These are phyloP conservation scores for Penicillium mononematosum DNA, from an alignment of 495 filamentous ascomycete species.

Conservation along the genomic window DNA sequence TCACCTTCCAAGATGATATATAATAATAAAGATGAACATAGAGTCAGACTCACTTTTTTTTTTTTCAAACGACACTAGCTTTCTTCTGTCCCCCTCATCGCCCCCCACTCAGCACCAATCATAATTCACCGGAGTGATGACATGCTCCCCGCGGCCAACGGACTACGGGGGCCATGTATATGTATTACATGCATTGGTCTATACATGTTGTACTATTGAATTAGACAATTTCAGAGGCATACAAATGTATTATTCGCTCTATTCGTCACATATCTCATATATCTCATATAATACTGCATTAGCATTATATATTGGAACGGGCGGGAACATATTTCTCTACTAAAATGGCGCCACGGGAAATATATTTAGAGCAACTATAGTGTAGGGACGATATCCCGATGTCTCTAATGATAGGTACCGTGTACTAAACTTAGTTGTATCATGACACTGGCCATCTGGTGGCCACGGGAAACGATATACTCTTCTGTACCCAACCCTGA, in stretches of 20 bases:
- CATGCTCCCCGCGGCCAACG: constrained; percentile 9
- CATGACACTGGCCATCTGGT: neutral
- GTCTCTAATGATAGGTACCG: neutral
- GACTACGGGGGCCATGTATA: neutral
- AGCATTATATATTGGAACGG: neutral
- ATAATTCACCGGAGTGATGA: constrained; percentile 3
- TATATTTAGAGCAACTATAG: neutral
- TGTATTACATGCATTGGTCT: neutral
- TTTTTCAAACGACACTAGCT: constrained; percentile 10
- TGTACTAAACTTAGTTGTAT: neutral
- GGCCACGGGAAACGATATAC: neutral
- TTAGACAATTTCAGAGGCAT: too few species aligned
- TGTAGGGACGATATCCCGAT: too few species aligned
- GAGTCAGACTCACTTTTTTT: constrained; percentile 3
- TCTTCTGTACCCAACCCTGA: neutral
- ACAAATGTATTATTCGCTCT: too few species aligned
- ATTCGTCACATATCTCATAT: too few species aligned
- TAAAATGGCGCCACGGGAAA: neutral
- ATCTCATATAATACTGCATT: too few species aligned
- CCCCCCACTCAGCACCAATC: constrained; percentile 10
- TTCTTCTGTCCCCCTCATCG: constrained; percentile 2
- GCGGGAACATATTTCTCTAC: neutral
- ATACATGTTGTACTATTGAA: too few species aligned
- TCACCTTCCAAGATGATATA: neutral
- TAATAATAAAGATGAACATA: neutral